A percentile compares a stretch with the other conserved stretches of the same genome.
These are phyloP conservation scores for Solanum stenotomum DNA, from an alignment of 257 asterid genomes.

Conservation along the genomic window DNA sequence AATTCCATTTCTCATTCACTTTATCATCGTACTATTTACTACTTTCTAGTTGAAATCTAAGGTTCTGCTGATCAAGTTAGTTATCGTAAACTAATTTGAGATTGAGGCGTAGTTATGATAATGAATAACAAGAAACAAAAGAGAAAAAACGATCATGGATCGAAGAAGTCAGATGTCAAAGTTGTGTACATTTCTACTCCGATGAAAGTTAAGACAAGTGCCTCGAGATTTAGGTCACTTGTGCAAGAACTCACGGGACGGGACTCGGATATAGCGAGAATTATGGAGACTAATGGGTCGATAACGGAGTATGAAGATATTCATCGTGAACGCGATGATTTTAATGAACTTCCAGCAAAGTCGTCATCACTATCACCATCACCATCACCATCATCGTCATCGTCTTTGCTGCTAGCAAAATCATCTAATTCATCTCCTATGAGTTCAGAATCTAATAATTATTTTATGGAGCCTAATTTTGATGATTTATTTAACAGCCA, in stretches of 20 bases:
- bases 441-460: neutral
- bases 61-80: too few species aligned
- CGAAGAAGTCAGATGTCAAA: conserved; percentile 23
- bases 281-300: conserved; percentile 16
- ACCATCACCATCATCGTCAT: neutral
- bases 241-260: conserved; percentile 73
- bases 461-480: neutral
- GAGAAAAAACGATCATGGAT: neutral
- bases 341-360: neutral
- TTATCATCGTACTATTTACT: neutral
- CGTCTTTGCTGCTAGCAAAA: neutral
- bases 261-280: conserved; percentile 40
- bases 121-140: conserved; percentile 14
- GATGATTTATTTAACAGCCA: neutral
- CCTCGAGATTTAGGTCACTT: conserved; percentile 47
- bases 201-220: conserved; percentile 72
- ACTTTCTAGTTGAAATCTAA: neutral
- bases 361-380: neutral
- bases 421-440: neutral
- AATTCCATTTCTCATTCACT: neutral
- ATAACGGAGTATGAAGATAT: neutral
- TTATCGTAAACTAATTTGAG: neutral
- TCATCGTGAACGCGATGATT: conserved; percentile 3
- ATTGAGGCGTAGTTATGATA: neutral
- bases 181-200: conserved; percentile 83